These are phyloP conservation scores for Kurtzmaniella quercitrusa DNA, from an alignment of 1,139 yeast genomes.

Conservation along the genomic window DNA sequence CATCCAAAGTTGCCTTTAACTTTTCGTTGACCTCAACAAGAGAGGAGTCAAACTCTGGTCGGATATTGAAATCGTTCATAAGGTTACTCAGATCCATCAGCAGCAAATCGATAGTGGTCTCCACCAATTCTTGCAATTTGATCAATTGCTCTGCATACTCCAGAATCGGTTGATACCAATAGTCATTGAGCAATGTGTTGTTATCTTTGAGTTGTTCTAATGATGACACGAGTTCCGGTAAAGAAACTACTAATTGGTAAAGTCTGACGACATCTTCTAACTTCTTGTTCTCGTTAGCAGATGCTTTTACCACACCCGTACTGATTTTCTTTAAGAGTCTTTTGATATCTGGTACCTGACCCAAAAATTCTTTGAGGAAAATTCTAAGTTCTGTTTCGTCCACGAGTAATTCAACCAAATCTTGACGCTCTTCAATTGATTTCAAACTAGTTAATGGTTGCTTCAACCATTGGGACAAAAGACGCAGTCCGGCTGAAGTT, in stretches of 20 bases:
- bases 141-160: constrained; percentile 47
- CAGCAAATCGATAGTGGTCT: constrained; percentile 83
- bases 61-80: constrained; percentile 69
- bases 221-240: constrained; percentile 64
- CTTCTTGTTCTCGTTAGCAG: constrained; percentile 39
- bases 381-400: constrained; percentile 67
- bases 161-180: constrained; percentile 59
- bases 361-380: constrained; percentile 59
- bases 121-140: constrained; percentile 81
- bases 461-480: constrained; percentile 90
- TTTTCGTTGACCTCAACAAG: constrained; percentile 57
- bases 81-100: constrained; percentile 56
- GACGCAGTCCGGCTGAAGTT: constrained; percentile 78
- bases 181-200: constrained; percentile 35
- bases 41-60: constrained; percentile 84
- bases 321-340: constrained; percentile 64
- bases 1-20: constrained; percentile 50
- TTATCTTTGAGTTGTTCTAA: constrained; percentile 40
- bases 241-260: constrained; percentile 68
- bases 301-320: constrained; percentile 33
- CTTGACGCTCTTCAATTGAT: constrained; percentile 65
- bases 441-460: constrained; percentile 75
- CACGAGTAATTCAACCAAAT: constrained; percentile 67
- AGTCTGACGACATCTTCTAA: constrained; percentile 90
- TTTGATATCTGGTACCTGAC: constrained; percentile 77